A percentile compares a stretch with the other conserved stretches of the same genome.
These are phyloP conservation scores for Straminergon stramineum DNA, from an alignment of 225 moss, liverwort and hornwort genomes.

Conservation along the genomic window DNA sequence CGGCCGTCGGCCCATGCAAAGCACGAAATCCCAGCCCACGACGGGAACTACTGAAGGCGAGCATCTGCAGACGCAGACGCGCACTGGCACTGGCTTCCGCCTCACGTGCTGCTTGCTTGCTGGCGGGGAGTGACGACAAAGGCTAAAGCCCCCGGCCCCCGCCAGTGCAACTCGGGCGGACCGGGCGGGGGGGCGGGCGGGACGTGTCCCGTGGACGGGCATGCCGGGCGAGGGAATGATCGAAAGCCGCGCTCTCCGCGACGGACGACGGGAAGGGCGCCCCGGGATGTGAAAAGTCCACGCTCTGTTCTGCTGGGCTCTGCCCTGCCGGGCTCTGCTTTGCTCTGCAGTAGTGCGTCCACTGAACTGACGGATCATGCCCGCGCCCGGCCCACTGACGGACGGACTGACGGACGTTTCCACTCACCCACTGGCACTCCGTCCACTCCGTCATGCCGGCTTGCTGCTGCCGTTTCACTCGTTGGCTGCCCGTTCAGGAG, in stretches of 20 bases:
- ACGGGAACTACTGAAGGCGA: not conserved
- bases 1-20: not conserved
- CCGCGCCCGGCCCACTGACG: not conserved
- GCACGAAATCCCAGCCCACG: not conserved
- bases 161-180: not conserved
- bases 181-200: not conserved
- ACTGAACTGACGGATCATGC: not conserved
- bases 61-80: not conserved
- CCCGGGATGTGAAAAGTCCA: not conserved
- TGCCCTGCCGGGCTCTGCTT: no score
- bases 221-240: not conserved
- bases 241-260: not conserved
- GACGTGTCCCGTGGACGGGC: not conserved
- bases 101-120: slow-evolving; percentile 22
- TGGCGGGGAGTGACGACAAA: not conserved
- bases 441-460: not conserved
- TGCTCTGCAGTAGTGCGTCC: not conserved
- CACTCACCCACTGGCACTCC: no score
- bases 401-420: not conserved
- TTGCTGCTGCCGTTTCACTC: no score
- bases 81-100: not conserved
- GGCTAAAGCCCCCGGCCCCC: not conserved
- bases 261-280: not conserved
- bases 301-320: not conserved
- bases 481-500: not conserved